phyloP scores from a whole-genome alignment of 768 basidiomycete genomes.

The Rhodotorula taiwanensis region DNA sequence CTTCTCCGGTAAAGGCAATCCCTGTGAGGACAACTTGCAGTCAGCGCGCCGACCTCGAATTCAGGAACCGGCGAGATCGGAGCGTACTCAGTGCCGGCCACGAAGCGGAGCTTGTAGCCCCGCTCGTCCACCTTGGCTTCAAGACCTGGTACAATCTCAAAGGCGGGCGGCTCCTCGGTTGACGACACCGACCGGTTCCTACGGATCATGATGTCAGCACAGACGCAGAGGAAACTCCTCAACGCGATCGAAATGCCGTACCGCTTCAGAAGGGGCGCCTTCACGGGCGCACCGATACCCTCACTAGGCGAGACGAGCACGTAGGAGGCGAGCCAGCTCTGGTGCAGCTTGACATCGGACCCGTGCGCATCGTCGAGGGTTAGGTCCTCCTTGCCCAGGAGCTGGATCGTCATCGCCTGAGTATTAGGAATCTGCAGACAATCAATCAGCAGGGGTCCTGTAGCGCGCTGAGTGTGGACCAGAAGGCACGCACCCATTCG shows the following conservation, averaged over 20 bases:
- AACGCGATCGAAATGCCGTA: background rate
- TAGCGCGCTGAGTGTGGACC: too few relatives aligned
- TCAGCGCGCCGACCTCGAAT: too few relatives aligned
- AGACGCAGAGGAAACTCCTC: background rate
- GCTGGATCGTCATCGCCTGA: constrained; percentile 45
- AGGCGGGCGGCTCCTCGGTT: constrained; percentile 30
- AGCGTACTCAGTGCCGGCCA: constrained; percentile 36
- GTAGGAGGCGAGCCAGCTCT: constrained; percentile 49
- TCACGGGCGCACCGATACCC: constrained; percentile 45
- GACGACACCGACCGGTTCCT: constrained; percentile 24
- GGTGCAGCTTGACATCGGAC: constrained; percentile 46
- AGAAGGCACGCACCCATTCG: constrained; percentile 45
- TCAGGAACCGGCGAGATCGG: too few relatives aligned
- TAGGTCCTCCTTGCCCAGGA: constrained; percentile 48
- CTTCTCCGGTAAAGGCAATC: constrained; percentile 18
- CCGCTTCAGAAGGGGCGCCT: constrained; percentile 46
- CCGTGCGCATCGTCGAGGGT: constrained; percentile 48
- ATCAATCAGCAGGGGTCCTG: too few relatives aligned
- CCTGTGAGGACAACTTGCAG: background rate
- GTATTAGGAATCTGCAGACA: constrained; percentile 40
- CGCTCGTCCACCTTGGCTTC: constrained; percentile 30
- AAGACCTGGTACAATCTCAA: constrained; percentile 23
- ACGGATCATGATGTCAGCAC: too few relatives aligned
- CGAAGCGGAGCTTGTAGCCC: constrained; percentile 45
- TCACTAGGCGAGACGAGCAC: constrained; percentile 48